Percentiles rank a stretch among this genome's conserved stretches.
phyloP scores from a whole-genome alignment of 768 basidiomycete species.

The Hericium rajendrae region DNA sequence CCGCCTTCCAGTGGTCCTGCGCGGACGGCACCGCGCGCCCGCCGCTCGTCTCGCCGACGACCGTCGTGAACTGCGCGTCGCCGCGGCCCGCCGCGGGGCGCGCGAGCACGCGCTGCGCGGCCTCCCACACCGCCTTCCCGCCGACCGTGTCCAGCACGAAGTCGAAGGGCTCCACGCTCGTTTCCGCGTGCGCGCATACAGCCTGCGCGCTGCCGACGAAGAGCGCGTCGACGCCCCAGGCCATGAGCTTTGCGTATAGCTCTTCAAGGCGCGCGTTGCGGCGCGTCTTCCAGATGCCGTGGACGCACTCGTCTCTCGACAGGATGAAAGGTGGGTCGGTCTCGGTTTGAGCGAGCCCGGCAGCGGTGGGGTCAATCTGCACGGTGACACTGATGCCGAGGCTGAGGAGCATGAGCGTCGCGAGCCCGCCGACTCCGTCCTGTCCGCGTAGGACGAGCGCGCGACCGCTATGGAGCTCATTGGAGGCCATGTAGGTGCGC shows the following conservation, averaged over 20 bases:
- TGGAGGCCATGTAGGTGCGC: constrained; percentile 32
- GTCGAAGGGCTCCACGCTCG: constrained; percentile 59
- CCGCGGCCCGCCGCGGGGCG: constrained; percentile 22
- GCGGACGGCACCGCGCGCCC: constrained; percentile 55
- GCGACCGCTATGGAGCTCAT: constrained; percentile 14
- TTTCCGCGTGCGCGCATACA: constrained; percentile 41
- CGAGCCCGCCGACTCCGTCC: constrained; percentile 67
- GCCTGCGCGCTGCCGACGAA: constrained; percentile 52
- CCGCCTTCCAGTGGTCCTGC: constrained; percentile 64
- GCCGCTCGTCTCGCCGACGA: constrained; percentile 62
- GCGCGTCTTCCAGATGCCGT: constrained; percentile 9
- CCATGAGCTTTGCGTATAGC: constrained; percentile 37
- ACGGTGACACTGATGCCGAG: constrained; percentile 70
- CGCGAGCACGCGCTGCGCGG: constrained; percentile 48
- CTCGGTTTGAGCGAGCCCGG: constrained; percentile 26
- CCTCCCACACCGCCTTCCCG: constrained; percentile 72
- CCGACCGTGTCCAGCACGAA: constrained; percentile 79
- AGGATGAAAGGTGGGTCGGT: constrained; percentile 17
- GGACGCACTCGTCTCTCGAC: constrained; percentile 15
- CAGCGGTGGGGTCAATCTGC: constrained; percentile 39
- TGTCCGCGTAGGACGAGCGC: constrained; percentile 67
- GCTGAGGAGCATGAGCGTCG: constrained; percentile 64
- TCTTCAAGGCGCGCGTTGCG: constrained; percentile 16
- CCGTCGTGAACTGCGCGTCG: constrained; percentile 61
- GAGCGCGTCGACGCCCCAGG: constrained; percentile 72